Evolutionary conservation across 2,329 filamentous ascomycete genomes (phyloP), one percentile per base, ranked within the genome.

Genomic region (Teratosphaeriaceae sp.): DNA sequence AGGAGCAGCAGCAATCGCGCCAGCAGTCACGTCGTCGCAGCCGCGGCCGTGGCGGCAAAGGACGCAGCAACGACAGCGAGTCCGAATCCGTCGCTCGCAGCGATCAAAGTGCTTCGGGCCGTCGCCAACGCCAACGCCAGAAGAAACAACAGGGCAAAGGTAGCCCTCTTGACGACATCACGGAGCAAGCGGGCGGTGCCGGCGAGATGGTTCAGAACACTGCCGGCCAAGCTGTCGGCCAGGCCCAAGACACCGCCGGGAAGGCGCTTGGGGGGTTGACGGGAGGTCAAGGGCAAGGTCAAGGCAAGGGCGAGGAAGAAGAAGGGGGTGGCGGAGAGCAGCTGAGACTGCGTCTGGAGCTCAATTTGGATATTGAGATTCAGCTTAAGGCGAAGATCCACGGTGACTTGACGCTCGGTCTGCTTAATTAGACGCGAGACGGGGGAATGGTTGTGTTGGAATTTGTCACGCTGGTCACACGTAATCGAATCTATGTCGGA

Each of bases 351-450:
- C 66, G 74, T 52, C 55, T 80, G 49, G 77, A 80, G 52, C 63
- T 80, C 51, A 80, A 80, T 54, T 63, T 80, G 47, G 77, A 80
- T 58, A 77, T 80, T 57, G 77, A 80, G 57, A 71, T 80, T 42
- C 74, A 80, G 56, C 63, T 80, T 36, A 80, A 80, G 67, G 77
- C 77, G n/a, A 79, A 76, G 62, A 80, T 80, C 52, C 76, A 79
- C 50, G 77, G 77, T 64, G 77, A 80, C 54, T 64, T 80, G 46
- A 80, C 78, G n/a, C 58, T 80, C 42, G 76, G 71, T 58, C 54
- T 74, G 53, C 65, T 74, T 38, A 61, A 62, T 46, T 61, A 57
- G 50, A 48, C 2, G 22, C 12, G n/a, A n/a, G n/a, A n/a, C n/a
- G n/a, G n/a, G n/a, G 16, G 22, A 7, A 18, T n/a, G 31, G 13